Percentiles rank a stretch among this genome's conserved stretches.
Conservation (phyloP, 169 alveolate species). For the Cryptosporidium sp. region DNA sequence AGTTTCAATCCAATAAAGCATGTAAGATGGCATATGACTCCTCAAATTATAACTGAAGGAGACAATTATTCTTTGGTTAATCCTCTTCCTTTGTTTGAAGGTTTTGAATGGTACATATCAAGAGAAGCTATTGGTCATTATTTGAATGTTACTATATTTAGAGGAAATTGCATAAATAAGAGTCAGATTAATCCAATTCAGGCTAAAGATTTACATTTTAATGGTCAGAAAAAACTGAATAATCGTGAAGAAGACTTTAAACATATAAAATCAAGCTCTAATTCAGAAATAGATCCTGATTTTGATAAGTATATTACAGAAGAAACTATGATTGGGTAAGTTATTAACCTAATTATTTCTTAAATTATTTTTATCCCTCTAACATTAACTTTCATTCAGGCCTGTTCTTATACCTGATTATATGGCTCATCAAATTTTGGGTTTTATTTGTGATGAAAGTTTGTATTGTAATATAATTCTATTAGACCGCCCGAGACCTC, state of each 20-base stretch:
- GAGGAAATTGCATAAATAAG: constrained; percentile 21
- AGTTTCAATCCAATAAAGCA: constrained; percentile 54
- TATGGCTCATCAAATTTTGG: constrained; percentile 45
- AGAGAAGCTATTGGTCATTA: constrained; percentile 64
- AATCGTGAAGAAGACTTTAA: not conserved
- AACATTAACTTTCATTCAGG: not conserved
- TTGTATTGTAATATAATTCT: constrained; percentile 41
- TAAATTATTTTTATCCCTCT: not conserved
- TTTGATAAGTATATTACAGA: constrained; percentile 18
- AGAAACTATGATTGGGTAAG: constrained; percentile 60
- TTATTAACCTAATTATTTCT: not conserved
- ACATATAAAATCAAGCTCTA: not conserved
- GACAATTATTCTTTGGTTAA: constrained; percentile 22
- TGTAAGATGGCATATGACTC: constrained; percentile 45
- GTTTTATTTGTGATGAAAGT: constrained; percentile 24
- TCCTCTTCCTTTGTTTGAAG: constrained; percentile 52
- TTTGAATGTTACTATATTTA: constrained; percentile 12
- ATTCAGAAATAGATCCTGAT: constrained; percentile 13
- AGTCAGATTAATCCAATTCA: not conserved
- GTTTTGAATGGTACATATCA: constrained; percentile 63
- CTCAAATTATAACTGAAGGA: constrained; percentile 8
- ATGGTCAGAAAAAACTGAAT: not conserved
- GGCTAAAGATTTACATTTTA: constrained; percentile 67
- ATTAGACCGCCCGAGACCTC: constrained; percentile 42
- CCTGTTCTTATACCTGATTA: constrained; percentile 64